These are phyloP conservation scores for Acephala macrosclerotiorum DNA, from an alignment of 2,329 filamentous ascomycete genomes.

Conservation along the genomic window DNA sequence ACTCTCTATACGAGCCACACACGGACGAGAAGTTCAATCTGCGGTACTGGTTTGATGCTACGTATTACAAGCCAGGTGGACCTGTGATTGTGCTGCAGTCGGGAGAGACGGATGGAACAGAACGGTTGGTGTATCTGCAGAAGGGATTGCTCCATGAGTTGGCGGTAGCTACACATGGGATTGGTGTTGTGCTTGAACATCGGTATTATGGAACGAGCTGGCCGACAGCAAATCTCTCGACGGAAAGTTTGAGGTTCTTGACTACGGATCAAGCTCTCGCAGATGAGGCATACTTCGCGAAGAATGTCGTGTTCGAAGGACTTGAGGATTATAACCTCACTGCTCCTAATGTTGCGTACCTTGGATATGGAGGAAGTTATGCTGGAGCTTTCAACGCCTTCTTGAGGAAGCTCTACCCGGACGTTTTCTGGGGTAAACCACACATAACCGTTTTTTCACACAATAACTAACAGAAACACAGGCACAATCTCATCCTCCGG, in stretches of 20 bases:
- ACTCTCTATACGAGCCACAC: constrained; percentile 80
- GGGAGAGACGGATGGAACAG: constrained; percentile 73
- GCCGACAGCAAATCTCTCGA: constrained; percentile 70
- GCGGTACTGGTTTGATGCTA: constrained; percentile 85
- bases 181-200: constrained; percentile 85
- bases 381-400: constrained; percentile 83
- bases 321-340: constrained; percentile 73
- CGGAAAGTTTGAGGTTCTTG: constrained; percentile 78
- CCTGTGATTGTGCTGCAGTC: constrained; percentile 80
- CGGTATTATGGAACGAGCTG: constrained; percentile 85
- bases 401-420: constrained; percentile 77
- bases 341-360: constrained; percentile 70
- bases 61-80: constrained; percentile 77
- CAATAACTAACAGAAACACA: constrained; percentile 21
- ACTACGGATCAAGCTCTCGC: constrained; percentile 84
- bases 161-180: constrained; percentile 72
- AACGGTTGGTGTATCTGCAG: constrained; percentile 72
- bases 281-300: constrained; percentile 82
- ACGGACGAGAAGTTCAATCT: constrained; percentile 71
- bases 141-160: constrained; percentile 80
- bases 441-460: neutral
- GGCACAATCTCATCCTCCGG: constrained; percentile 80
- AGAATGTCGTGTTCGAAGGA: constrained; percentile 74
- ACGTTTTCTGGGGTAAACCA: constrained; percentile 71
- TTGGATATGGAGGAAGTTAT: constrained; percentile 86